phyloP scores from a whole-genome alignment of 257 asterid species.

The Linderniella brevidens region DNA sequence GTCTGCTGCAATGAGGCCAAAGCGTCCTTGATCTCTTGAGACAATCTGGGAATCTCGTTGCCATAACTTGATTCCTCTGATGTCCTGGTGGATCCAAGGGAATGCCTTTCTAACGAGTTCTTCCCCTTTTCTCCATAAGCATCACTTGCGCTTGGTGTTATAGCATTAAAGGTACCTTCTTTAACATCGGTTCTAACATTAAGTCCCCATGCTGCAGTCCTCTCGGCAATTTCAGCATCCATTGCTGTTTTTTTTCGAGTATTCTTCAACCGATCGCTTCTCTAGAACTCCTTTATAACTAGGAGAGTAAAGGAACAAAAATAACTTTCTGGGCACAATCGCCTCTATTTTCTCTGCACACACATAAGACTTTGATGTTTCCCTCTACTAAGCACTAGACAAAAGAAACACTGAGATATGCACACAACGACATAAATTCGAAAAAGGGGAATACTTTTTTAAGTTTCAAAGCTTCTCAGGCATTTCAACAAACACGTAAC shows the following conservation, averaged over 20 bases:
- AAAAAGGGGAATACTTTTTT: not conserved
- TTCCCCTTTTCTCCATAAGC: slow-evolving; percentile 31
- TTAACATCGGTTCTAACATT: slow-evolving; percentile 44
- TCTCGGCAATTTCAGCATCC: slow-evolving; percentile 35
- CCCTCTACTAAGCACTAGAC: slow-evolving; percentile 6
- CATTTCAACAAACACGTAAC: slow-evolving; percentile 4
- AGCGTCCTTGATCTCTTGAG: slow-evolving; percentile 92
- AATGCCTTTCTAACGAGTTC: slow-evolving; percentile 30
- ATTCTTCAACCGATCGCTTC: slow-evolving; percentile 5
- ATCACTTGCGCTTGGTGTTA: slow-evolving; percentile 11
- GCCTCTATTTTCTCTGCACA: too few relatives aligned
- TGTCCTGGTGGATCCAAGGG: slow-evolving; percentile 27
- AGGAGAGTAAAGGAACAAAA: too few relatives aligned
- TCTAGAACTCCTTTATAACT: slow-evolving; percentile 3
- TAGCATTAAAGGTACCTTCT: slow-evolving; percentile 43
- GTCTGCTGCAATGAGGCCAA: slow-evolving; percentile 81
- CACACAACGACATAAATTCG: not conserved
- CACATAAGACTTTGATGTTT: too few relatives aligned
- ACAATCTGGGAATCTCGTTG: slow-evolving; percentile 46
- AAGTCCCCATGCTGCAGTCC: slow-evolving; percentile 86
- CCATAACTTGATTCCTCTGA: slow-evolving; percentile 37
- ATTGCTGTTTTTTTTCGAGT: slow-evolving; percentile 10
- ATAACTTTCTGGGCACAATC: too few relatives aligned
- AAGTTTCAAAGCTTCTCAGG: not conserved
- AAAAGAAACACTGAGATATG: not conserved